Evolutionary conservation across 108 stramenopile species (phyloP).

Genomic region (Nitzschia palea): DNA sequence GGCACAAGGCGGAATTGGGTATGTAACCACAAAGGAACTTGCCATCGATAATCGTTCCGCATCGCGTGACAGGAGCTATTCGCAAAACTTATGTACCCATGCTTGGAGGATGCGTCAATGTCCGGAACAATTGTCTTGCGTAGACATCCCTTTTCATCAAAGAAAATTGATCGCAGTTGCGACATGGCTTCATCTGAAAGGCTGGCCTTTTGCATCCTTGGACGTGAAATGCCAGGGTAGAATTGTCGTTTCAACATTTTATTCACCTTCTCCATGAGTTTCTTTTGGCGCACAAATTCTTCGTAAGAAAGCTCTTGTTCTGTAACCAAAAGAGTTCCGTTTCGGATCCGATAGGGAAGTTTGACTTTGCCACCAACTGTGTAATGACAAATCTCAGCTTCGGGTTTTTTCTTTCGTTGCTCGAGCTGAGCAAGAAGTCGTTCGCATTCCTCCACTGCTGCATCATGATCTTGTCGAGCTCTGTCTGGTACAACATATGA

Average conservation of each 20-base stretch:
- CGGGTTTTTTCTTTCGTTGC: not conserved
- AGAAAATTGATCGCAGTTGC: slow-evolving; percentile 27
- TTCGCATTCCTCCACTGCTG: not conserved
- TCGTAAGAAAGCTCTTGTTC: slow-evolving; percentile 14
- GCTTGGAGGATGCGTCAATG: slow-evolving; percentile 11
- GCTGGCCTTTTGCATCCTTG: not conserved
- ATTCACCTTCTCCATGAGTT: slow-evolving; percentile 21
- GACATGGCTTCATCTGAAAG: slow-evolving; percentile 7
- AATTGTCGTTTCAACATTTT: slow-evolving; percentile 9
- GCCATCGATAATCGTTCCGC: slow-evolving; percentile 30
- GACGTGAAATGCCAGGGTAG: slow-evolving; percentile 13
- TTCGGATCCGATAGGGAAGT: not conserved
- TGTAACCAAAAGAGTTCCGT: slow-evolving; percentile 4
- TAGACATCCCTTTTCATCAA: slow-evolving; percentile 25
- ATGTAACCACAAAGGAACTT: slow-evolving; percentile 30
- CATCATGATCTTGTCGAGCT: not conserved
- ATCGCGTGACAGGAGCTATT: slow-evolving; percentile 2
- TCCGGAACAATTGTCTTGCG: slow-evolving; percentile 6
- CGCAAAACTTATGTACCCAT: slow-evolving; percentile 33
- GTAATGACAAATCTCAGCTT: not conserved
- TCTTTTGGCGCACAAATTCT: slow-evolving; percentile 12
- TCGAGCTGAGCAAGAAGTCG: not conserved
- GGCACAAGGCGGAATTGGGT: not conserved
- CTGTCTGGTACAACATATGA: not conserved
- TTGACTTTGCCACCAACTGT: not conserved